Percentiles rank a stretch among this genome's conserved stretches.
phyloP scores from a whole-genome alignment of 2,329 filamentous ascomycete species.

The Hyphodiscus sp. region DNA sequence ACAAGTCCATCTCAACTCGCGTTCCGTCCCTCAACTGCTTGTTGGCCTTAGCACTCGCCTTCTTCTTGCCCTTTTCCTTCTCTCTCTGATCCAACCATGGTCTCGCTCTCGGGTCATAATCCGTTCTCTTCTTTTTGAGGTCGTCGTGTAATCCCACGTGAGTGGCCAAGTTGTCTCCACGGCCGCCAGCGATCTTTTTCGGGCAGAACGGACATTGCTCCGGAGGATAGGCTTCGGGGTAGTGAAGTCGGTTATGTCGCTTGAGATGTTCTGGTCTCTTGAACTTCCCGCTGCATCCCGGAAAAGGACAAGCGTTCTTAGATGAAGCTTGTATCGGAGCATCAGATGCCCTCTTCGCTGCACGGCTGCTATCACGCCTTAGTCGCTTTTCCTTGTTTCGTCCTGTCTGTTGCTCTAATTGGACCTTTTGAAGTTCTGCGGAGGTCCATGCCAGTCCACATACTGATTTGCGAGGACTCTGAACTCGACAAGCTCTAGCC shows the following conservation, averaged over 20 bases:
- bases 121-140: constrained; percentile 10
- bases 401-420: not conserved
- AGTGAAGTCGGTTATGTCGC: constrained; percentile 40
- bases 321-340: too few relatives aligned
- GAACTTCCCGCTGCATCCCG: constrained; percentile 39
- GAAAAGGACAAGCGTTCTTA: constrained; percentile 30
- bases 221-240: not conserved
- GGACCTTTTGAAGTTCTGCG: not conserved
- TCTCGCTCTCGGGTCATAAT: constrained; percentile 1
- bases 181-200: not conserved
- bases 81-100: not conserved
- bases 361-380: not conserved
- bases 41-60: not conserved
- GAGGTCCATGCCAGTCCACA: not conserved
- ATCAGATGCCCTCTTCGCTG: too few relatives aligned
- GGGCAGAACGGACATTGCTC: not conserved
- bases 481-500: not conserved
- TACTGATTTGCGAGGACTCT: not conserved
- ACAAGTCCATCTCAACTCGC: not conserved
- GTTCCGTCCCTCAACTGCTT: too few relatives aligned
- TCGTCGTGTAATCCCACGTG: constrained; percentile 18
- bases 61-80: not conserved
- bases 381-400: not conserved
- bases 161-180: constrained; percentile 22
- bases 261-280: constrained; percentile 43